Evolutionary conservation across 768 basidiomycete species (phyloP).

Genomic region (Podaxis mareebaensis): DNA sequence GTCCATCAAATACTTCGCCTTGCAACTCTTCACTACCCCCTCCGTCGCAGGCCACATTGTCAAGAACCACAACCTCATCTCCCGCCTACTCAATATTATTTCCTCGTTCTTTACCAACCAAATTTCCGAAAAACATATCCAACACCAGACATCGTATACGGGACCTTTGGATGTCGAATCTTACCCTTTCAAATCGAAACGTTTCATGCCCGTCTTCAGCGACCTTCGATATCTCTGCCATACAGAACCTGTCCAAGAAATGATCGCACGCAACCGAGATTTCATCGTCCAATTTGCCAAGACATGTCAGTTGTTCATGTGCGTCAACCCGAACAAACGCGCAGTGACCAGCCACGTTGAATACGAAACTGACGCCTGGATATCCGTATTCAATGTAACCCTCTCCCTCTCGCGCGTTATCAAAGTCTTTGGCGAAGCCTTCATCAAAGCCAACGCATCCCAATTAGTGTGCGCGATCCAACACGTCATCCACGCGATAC

Average conservation of each 20-base stretch:
- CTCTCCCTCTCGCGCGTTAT: slow-evolving; percentile 65
- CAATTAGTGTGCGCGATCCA: slow-evolving; percentile 12
- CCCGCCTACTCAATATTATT: slow-evolving; percentile 80
- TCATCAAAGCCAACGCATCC: slow-evolving; percentile 5
- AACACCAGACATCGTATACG: slow-evolving; percentile 35
- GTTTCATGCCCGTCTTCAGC: slow-evolving; percentile 94
- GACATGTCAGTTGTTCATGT: slow-evolving; percentile 90
- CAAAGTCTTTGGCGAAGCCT: slow-evolving; percentile 88
- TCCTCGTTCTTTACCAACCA: slow-evolving; percentile 93
- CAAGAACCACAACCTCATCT: slow-evolving; percentile 68
- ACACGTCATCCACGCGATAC: slow-evolving; percentile 55
- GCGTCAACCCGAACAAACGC: slow-evolving; percentile 87
- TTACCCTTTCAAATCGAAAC: slow-evolving; percentile 89
- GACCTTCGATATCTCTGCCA: slow-evolving; percentile 86
- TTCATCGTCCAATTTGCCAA: slow-evolving; percentile 72
- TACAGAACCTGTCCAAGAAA: slow-evolving; percentile 74
- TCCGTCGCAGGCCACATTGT: slow-evolving; percentile 82
- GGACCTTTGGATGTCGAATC: slow-evolving; percentile 72
- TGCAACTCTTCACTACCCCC: slow-evolving; percentile 92
- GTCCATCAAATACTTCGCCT: slow-evolving; percentile 89
- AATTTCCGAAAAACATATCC: slow-evolving; percentile 70
- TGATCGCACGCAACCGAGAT: slow-evolving; percentile 69
- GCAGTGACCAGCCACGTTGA: slow-evolving; percentile 87
- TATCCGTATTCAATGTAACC: slow-evolving; percentile 94
- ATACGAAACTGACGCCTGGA: slow-evolving; percentile 97